These are phyloP conservation scores for Ceriops tagal DNA, from an alignment of 345 rosid species.

Conservation along the genomic window DNA sequence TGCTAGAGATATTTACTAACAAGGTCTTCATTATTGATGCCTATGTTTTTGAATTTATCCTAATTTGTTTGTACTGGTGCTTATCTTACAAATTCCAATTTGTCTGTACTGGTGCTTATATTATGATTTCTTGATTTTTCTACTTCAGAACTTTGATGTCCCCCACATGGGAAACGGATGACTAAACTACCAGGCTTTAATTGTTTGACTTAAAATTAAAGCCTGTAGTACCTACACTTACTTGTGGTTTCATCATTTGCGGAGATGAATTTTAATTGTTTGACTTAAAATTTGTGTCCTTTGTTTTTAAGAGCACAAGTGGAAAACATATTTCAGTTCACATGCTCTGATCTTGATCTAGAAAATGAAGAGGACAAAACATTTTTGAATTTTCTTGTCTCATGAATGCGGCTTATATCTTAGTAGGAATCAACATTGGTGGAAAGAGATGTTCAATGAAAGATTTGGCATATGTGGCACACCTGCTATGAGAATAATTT, in stretches of 20 bases:
- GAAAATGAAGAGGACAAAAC: conserved; percentile 46
- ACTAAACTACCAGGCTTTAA: not conserved
- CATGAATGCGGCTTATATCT: conserved; percentile 94
- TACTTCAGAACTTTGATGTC: not conserved
- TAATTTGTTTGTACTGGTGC: not conserved
- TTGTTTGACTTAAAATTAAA: too few relatives aligned
- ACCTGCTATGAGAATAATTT: conserved; percentile 95
- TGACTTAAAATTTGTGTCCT: conserved; percentile 13
- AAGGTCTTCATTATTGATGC: not conserved
- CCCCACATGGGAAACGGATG: not conserved
- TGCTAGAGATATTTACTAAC: not conserved
- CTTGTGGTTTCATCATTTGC: too few relatives aligned
- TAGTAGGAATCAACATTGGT: conserved; percentile 76
- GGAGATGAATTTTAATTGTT: too few relatives aligned
- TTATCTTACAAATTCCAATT: not conserved
- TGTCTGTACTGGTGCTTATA: not conserved
- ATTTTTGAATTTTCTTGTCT: conserved; percentile 80
- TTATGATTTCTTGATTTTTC: not conserved
- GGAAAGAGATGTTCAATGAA: conserved; percentile 91
- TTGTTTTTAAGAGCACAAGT: conserved; percentile 8
- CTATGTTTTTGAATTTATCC: not conserved
- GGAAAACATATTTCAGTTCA: conserved; percentile 18
- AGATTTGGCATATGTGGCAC: conserved; percentile 86
- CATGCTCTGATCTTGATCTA: conserved; percentile 37
- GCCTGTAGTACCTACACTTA: too few relatives aligned